Percentiles rank a stretch among this genome's conserved stretches.
phyloP scores from a whole-genome alignment of 2,329 filamentous ascomycete genomes.

The Scolecobasidium constrictum region DNA sequence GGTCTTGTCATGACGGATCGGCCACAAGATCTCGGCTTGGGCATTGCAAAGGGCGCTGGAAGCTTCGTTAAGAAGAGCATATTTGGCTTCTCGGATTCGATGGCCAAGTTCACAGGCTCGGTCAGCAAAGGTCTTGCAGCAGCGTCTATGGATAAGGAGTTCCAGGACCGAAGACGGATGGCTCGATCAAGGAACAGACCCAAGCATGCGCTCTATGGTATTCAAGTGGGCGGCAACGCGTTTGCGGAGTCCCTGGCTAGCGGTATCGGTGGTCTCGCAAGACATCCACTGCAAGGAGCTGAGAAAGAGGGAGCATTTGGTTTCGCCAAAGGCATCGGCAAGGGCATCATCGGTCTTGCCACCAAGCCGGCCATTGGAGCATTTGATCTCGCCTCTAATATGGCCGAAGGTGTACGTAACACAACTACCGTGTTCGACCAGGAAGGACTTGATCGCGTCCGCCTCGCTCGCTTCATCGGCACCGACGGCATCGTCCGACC shows the following conservation, averaged over 20 bases:
- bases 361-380: constrained; percentile 96
- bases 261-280: constrained; percentile 83
- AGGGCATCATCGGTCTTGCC: constrained; percentile 84
- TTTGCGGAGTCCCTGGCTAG: constrained; percentile 88
- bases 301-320: constrained; percentile 90
- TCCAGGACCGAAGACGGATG: constrained; percentile 92
- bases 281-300: constrained; percentile 88
- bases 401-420: constrained; percentile 95
- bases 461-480: constrained; percentile 85
- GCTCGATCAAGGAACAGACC: constrained; percentile 85
- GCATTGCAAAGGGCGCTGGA: constrained; percentile 91
- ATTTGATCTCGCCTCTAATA: constrained; percentile 91
- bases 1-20: constrained; percentile 91
- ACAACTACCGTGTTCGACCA: constrained; percentile 97
- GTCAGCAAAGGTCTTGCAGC: constrained; percentile 94
- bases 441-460: constrained; percentile 85
- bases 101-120: constrained; percentile 95
- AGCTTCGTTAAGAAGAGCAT: constrained; percentile 98
- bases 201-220: constrained; percentile 93
- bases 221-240: constrained; percentile 89
- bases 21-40: constrained; percentile 87
- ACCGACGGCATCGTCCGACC: constrained; percentile 88
- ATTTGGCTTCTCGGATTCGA: constrained; percentile 92
- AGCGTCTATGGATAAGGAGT: constrained; percentile 95
- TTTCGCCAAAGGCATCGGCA: constrained; percentile 96